Evolutionary conservation across 2,329 filamentous ascomycete genomes (phyloP), one percentile per base, ranked within the genome.

Genomic region (Aspergillus thermomutatus): DNA sequence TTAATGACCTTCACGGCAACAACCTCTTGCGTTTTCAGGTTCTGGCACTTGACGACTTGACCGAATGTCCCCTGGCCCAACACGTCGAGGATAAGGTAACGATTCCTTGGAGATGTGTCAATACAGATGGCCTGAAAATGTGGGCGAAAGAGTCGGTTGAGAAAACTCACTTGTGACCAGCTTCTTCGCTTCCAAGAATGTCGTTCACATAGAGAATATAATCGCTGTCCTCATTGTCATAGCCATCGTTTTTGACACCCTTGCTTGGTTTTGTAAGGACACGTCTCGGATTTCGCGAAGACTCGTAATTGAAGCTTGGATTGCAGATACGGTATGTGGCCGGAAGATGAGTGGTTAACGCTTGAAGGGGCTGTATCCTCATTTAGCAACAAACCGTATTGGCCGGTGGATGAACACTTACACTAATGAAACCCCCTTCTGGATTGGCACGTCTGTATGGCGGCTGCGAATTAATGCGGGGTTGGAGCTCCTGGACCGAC

Each of bases 181-280:
- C 93, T 75, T 99, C 94, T 76, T 99, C 94, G 14, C 93, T 97
- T 9, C 94, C 94, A 54, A 99, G 80, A 62, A 99, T 99, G 72
- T 99, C 94, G 74, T 99, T 99, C 67, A 99, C 94, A 68, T 97
- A 99, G 65, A 99, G 85, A 69, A 99, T 99, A 72, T 99, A 99
- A 72, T 99, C 94, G 74, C 94, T 97, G 66, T 99, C 94, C 73
- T 99, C 94, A 66, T 99, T 99, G 72, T 99, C 94, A 70, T 94
- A 99, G 3, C 94, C 94, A 78, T 99, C 94, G 70, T 99, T 99
- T 82, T 99, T 99, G 60, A 90, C 86, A 14, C 94, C 94, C 78
- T 99, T 99, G 83, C 94, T 97, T 7, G 94, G 94, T 76, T 99
- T 99, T 17, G 94, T 99, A 64, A 99, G 82, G 50, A 99, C 94